Conservation (phyloP, 2,329 filamentous ascomycete genomes). For the Apiospora rasikravindrae region DNA sequence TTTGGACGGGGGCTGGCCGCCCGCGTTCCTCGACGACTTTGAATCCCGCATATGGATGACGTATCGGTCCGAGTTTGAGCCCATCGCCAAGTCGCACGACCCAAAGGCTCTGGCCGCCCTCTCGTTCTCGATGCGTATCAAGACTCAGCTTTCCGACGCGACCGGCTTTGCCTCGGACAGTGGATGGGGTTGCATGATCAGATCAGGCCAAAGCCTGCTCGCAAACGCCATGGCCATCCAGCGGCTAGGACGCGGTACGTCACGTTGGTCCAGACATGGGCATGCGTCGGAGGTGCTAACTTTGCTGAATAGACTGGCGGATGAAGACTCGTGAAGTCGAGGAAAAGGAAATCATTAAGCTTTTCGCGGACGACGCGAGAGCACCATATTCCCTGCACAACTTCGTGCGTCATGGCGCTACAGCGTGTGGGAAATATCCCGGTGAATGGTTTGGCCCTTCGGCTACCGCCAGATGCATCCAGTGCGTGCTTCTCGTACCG, state of each 20-base stretch:
- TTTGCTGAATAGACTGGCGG: constrained; percentile 70
- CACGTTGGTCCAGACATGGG: neutral
- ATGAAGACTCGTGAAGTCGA: constrained; percentile 60
- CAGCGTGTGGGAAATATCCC: constrained; percentile 89
- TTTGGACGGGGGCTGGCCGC: constrained; percentile 74
- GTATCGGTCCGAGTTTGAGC: constrained; percentile 84
- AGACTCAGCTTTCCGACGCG: constrained; percentile 78
- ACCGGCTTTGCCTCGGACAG: constrained; percentile 89
- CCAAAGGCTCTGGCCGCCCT: constrained; percentile 73
- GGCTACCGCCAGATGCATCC: constrained; percentile 90
- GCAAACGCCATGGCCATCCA: constrained; percentile 82
- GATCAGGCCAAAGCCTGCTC: constrained; percentile 90
- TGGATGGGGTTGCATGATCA: constrained; percentile 99
- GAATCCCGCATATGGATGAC: constrained; percentile 96
- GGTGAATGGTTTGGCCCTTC: constrained; percentile 99
- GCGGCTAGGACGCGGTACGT: constrained; percentile 76
- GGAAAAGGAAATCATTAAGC: constrained; percentile 74
- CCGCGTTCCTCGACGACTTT: constrained; percentile 86
- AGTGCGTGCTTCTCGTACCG: constrained; percentile 59
- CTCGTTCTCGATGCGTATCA: constrained; percentile 83
- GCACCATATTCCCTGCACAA: constrained; percentile 95
- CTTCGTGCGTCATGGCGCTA: constrained; percentile 87
- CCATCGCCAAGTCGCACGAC: constrained; percentile 80
- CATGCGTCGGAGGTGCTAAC: constrained; percentile 27
- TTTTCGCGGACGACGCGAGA: constrained; percentile 85